A percentile compares a stretch with the other conserved stretches of the same genome.
phyloP scores from a whole-genome alignment of 345 rosid species.

The Reutealis trisperma region DNA sequence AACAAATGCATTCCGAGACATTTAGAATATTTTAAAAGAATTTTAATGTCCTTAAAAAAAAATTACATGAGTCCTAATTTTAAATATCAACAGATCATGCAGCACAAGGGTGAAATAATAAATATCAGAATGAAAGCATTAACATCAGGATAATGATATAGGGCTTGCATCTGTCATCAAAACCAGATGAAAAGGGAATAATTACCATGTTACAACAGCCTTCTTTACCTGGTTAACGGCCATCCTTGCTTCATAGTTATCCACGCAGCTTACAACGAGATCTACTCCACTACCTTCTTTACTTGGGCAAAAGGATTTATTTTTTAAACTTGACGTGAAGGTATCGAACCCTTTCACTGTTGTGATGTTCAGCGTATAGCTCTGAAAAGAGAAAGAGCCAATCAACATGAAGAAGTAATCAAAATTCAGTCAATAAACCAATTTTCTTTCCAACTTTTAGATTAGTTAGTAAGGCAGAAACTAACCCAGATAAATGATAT shows the following conservation, averaged over 20 bases:
- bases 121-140: not conserved
- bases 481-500: not conserved
- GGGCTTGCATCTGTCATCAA: not conserved
- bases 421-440: not conserved
- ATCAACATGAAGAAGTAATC: conserved; percentile 13
- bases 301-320: conserved; percentile 58
- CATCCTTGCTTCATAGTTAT: conserved; percentile 95
- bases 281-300: conserved; percentile 88
- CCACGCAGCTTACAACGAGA: conserved; percentile 96
- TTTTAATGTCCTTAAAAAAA: not conserved
- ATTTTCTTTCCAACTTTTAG: not conserved
- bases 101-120: not conserved
- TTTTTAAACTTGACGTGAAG: conserved; percentile 72
- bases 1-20: conserved; percentile 12
- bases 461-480: not conserved
- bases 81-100: not conserved
- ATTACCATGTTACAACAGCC: conserved; percentile 1
- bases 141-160: not conserved
- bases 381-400: conserved; percentile 43
- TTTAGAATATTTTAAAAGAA: not conserved
- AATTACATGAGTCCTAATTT: not conserved
- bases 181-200: not conserved
- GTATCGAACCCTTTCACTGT: conserved; percentile 94
- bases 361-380: conserved; percentile 90
- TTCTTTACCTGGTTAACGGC: conserved; percentile 89